Evolutionary conservation across 305 asterid genomes (phyloP).

Genomic region (Salvia sclarea): DNA sequence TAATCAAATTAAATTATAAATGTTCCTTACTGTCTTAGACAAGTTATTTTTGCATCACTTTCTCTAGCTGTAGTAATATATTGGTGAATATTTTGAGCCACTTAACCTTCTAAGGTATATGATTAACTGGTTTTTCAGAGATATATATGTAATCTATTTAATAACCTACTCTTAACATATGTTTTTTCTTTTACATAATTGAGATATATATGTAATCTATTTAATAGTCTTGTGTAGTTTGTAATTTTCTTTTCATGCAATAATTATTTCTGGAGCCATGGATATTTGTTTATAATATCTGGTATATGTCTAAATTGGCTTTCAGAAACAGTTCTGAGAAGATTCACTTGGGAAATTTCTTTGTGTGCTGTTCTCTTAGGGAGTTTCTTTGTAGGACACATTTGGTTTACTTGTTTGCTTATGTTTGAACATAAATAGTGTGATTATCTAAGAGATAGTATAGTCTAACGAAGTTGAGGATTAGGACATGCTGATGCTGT

Average conservation of each 20-base stretch:
- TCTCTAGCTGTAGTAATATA: not conserved
- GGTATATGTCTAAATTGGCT: not conserved
- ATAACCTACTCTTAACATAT: not conserved
- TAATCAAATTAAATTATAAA: conserved; percentile 7
- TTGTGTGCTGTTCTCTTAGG: not conserved
- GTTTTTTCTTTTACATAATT: not conserved
- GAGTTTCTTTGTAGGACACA: not conserved
- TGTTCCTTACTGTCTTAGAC: not conserved
- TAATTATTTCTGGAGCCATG: not conserved
- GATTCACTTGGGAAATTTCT: not conserved
- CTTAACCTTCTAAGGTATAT: too few relatives aligned
- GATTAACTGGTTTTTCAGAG: too few relatives aligned
- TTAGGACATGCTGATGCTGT: not conserved
- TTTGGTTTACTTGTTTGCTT: not conserved
- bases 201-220: too few relatives aligned
- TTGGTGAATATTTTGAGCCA: not conserved
- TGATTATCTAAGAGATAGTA: not conserved
- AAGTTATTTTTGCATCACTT: not conserved
- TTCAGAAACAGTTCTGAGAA: not conserved
- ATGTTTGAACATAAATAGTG: not conserved
- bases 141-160: not conserved
- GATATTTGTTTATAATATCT: not conserved
- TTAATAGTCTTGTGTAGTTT: not conserved
- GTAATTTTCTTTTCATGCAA: not conserved
- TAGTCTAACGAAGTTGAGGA: not conserved